Evolutionary conservation across 768 basidiomycete species (phyloP), one percentile per base, ranked within the genome.

Genomic region (Amanita pseudoporphyria): DNA sequence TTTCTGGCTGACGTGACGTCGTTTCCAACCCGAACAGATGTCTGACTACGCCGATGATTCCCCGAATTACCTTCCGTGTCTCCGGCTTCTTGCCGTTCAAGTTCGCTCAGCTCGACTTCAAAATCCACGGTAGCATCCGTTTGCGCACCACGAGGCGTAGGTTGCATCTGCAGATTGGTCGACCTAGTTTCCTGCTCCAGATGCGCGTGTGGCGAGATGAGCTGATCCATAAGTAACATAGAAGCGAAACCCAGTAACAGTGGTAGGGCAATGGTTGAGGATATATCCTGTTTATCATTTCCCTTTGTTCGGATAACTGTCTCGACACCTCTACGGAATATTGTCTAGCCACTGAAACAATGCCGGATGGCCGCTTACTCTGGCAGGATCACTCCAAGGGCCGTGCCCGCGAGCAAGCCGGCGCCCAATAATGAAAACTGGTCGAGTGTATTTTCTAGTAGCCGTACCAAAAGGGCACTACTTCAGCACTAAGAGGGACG

Each of bases 331-430:
- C 87, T 89, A 59, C 24, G n/a, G 47, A 21, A 26, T 35, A 39
- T 14, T 30, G 44, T 16, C 30, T 49, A n/a, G 40, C 37, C 35
- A n/a, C 37, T 18, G 22, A 6, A 38, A 18, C 18, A 26, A 43
- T n/a, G 13, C 37, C 9, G 13, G 13, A 26, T 22, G 28, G 16
- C 9, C 49, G 81, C 86, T 63, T 65, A 93, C 87, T 96, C 94
- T 32, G 95, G 94, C 46, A 97, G 83, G 54, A 97, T 90, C 21
- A 98, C 81, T 10, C 89, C 89, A 54, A 97, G 67, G 0, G 90
- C 91, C 2, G 94, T 85, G 3, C 94, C 94, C 12, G 96, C 74
- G 14, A 98, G 73, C 9, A 97, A 68, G 9, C 94, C 94, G 6
- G 86, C 86, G 9, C 89, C 86, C 13, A 90, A 61, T 37, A 76